phyloP scores from a whole-genome alignment of 169 alveolate species.

The Amoebophrya sp. region DNA sequence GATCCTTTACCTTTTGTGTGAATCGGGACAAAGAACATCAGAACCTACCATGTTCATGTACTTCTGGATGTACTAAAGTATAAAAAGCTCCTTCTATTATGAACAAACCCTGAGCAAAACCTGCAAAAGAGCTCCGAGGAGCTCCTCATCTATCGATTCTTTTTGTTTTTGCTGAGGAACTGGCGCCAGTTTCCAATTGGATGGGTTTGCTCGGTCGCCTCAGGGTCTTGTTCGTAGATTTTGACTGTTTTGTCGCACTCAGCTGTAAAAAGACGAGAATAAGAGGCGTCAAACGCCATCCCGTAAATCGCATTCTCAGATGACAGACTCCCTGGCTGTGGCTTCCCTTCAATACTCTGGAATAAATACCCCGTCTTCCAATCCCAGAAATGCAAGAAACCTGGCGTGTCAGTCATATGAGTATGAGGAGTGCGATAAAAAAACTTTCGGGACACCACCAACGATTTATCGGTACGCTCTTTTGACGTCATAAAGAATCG shows the following conservation, averaged over 20 bases:
- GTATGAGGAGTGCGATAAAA: too few species aligned
- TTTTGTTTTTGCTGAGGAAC: neutral
- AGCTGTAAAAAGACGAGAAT: conserved; percentile 89
- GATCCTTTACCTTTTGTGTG: too few species aligned
- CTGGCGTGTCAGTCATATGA: too few species aligned
- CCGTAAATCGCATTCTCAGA: conserved; percentile 92
- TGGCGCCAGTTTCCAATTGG: conserved; percentile 33
- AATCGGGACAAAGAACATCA: too few species aligned
- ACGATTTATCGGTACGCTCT: too few species aligned
- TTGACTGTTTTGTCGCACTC: conserved; percentile 97
- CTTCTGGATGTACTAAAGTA: too few species aligned
- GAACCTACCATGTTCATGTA: too few species aligned
- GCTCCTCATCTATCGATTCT: neutral
- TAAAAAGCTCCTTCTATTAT: too few species aligned
- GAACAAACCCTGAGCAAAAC: too few species aligned
- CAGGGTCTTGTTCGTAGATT: conserved; percentile 48
- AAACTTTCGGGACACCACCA: too few species aligned
- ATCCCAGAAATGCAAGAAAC: conserved; percentile 88
- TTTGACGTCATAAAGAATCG: neutral
- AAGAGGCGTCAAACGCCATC: conserved; percentile 83
- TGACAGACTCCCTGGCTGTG: conserved; percentile 93
- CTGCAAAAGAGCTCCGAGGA: too few species aligned
- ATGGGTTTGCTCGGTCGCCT: conserved; percentile 49
- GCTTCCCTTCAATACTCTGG: conserved; percentile 74
- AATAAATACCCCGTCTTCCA: conserved; percentile 91